A percentile compares a stretch with the other conserved stretches of the same genome.
phyloP scores from a whole-genome alignment of 2,329 filamentous ascomycete species.

The Lizonia empirigonia region DNA sequence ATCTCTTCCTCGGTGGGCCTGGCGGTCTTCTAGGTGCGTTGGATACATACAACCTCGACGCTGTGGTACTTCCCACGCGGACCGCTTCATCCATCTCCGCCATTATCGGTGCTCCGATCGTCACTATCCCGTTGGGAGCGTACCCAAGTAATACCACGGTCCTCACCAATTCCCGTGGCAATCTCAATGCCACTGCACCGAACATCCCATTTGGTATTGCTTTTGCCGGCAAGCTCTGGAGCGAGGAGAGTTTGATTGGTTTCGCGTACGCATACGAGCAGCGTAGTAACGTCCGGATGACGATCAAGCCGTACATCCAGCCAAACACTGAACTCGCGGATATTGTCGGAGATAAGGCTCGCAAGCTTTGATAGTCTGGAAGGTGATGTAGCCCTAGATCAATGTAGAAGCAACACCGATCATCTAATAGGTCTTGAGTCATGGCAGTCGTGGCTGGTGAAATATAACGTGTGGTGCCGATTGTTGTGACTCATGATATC shows the following conservation, averaged over 20 bases:
- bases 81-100: slow-evolving; percentile 58
- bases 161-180: slow-evolving; percentile 52
- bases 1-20: slow-evolving; percentile 60
- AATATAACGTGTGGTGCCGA: too few relatives aligned
- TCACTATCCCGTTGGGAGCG: slow-evolving; percentile 68
- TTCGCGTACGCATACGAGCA: slow-evolving; percentile 74
- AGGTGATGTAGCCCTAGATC: neutral
- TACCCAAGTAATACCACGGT: slow-evolving; percentile 58
- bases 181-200: slow-evolving; percentile 60
- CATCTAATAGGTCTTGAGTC: too few relatives aligned
- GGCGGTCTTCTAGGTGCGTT: slow-evolving; percentile 68
- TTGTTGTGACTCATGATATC: too few relatives aligned
- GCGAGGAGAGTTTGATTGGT: slow-evolving; percentile 66
- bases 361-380: neutral
- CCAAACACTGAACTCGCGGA: slow-evolving; percentile 57
- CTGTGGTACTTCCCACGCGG: slow-evolving; percentile 64
- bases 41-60: slow-evolving; percentile 62
- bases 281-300: slow-evolving; percentile 56
- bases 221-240: slow-evolving; percentile 66
- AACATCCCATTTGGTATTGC: slow-evolving; percentile 66
- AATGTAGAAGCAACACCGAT: neutral
- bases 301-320: slow-evolving; percentile 56
- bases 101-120: slow-evolving; percentile 63
- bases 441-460: too few relatives aligned
- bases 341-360: slow-evolving; percentile 40